Conservation (phyloP, 495 filamentous ascomycete genomes). For the Aeminium ludgeri region DNA sequence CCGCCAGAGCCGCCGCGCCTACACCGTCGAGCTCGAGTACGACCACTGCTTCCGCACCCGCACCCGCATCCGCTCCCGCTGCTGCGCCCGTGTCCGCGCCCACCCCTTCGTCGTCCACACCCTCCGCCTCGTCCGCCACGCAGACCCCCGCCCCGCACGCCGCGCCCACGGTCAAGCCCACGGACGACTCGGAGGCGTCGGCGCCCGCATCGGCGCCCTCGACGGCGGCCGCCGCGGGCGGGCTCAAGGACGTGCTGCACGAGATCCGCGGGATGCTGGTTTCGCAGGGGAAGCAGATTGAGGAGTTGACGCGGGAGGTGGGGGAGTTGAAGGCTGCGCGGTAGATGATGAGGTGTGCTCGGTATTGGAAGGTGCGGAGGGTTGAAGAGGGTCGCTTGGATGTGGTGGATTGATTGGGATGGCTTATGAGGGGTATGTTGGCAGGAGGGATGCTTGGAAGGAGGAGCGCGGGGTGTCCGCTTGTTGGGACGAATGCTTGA, state of each 20-base stretch:
- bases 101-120: constrained; percentile 2
- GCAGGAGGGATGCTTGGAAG: constrained; percentile 27
- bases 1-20: background rate
- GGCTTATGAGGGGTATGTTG: constrained; percentile 22
- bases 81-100: constrained; percentile 18
- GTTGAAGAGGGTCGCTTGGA: no score
- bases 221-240: constrained; percentile 17
- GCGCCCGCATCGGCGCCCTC: constrained; percentile 24
- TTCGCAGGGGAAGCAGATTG: constrained; percentile 44
- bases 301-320: constrained; percentile 46
- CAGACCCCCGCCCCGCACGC: constrained; percentile 16
- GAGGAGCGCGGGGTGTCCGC: no score
- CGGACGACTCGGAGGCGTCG: constrained; percentile 20
- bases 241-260: constrained; percentile 28
- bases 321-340: constrained; percentile 57
- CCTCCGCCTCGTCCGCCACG: no score
- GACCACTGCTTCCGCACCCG: constrained; percentile 16
- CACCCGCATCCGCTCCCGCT: constrained; percentile 15
- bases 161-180: constrained; percentile 26
- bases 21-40: background rate
- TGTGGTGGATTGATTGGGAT: no score
- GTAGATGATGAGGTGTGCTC: no score
- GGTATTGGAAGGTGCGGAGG: no score
- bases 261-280: constrained; percentile 51
- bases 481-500: no score